Conservation (phyloP, 1,284 basidiomycete genomes). For the Cerrena zonata region DNA sequence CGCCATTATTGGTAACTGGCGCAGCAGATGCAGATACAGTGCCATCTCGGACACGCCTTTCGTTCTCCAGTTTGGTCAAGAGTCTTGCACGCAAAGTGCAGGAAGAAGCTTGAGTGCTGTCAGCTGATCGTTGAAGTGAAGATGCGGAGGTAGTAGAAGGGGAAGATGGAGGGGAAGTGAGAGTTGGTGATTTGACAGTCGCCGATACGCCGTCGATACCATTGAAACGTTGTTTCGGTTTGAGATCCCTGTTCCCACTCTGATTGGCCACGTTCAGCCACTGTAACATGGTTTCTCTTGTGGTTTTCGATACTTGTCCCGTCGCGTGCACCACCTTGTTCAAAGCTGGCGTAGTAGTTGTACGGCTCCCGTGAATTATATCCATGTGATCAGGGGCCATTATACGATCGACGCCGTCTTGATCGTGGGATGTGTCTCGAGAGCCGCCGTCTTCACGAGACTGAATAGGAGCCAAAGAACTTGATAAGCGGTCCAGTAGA, state of each 20-base stretch:
- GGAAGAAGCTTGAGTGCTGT: neutral
- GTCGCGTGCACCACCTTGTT: slow-evolving; percentile 31
- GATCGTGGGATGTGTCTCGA: neutral
- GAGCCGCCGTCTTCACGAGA: neutral
- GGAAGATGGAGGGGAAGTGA: neutral
- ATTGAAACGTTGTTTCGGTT: neutral
- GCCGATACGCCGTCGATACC: neutral
- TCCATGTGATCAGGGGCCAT: neutral
- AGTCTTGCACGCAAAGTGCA: slow-evolving; percentile 25
- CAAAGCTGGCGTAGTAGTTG: slow-evolving; percentile 22
- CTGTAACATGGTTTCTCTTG: neutral
- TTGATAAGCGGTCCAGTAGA: slow-evolving; percentile 6
- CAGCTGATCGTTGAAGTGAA: neutral
- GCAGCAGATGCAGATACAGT: slow-evolving; percentile 9
- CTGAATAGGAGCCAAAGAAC: neutral
- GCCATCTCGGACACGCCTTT: slow-evolving; percentile 29
- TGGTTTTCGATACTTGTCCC: slow-evolving; percentile 20
- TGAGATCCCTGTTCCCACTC: neutral
- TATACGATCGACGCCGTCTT: neutral
- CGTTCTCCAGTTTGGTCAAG: slow-evolving; percentile 41
- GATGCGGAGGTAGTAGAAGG: neutral
- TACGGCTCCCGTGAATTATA: slow-evolving; percentile 3
- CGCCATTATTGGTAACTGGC: neutral
- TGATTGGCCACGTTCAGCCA: slow-evolving; percentile 1
- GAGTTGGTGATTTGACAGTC: neutral